Conservation (phyloP, 768 basidiomycete genomes). For the Clavaria fumosa region DNA sequence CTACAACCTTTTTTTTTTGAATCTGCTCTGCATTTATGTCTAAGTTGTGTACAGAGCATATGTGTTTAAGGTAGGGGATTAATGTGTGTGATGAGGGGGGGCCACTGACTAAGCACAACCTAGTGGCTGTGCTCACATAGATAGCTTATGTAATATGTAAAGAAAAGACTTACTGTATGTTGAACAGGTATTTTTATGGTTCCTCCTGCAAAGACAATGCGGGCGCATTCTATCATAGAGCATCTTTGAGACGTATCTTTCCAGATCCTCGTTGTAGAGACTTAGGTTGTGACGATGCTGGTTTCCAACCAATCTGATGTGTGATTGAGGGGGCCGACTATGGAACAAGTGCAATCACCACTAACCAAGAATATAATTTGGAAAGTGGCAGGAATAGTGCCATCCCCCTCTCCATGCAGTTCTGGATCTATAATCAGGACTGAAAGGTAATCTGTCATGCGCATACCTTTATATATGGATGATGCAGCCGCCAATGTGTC, state of each 20-base stretch:
- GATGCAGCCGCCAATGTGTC: conserved; percentile 87
- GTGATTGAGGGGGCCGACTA: background rate
- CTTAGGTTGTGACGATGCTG: conserved; percentile 47
- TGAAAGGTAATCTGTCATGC: background rate
- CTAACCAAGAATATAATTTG: conserved; percentile 87
- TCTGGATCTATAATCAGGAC: conserved; percentile 27
- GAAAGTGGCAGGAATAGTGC: conserved; percentile 85
- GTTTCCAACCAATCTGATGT: conserved; percentile 72
- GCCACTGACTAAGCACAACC: too few relatives aligned
- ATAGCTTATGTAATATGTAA: too few relatives aligned
- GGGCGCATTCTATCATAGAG: conserved; percentile 27
- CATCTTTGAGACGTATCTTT: conserved; percentile 44
- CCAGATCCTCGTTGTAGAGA: conserved; percentile 50
- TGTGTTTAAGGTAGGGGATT: too few relatives aligned
- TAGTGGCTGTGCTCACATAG: too few relatives aligned
- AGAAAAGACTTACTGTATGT: too few relatives aligned
- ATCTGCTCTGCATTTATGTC: too few relatives aligned
- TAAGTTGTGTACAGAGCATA: too few relatives aligned
- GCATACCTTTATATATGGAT: conserved; percentile 79
- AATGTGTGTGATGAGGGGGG: too few relatives aligned
- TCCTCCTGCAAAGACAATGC: too few relatives aligned
- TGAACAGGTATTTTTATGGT: background rate
- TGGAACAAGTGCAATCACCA: conserved; percentile 5
- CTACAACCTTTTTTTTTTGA: too few relatives aligned
- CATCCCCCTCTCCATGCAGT: conserved; percentile 72